Conservation (phyloP, 176 grass and related monocot species). For the Aechmea fasciata region DNA sequence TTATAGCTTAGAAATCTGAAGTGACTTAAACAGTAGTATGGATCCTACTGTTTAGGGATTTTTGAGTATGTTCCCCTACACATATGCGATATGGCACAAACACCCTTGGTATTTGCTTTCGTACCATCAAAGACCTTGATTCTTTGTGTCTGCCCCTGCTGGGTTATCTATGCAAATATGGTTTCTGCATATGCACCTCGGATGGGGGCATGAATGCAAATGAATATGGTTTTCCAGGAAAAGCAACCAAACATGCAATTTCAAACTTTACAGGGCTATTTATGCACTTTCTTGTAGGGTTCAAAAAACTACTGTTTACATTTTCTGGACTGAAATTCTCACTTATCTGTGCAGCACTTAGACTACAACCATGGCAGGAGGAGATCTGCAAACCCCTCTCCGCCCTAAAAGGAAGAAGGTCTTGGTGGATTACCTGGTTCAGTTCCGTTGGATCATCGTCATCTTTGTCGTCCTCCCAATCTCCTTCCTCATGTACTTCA, state of each 20-base stretch:
- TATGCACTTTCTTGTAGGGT: too few species aligned
- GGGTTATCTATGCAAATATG: too few species aligned
- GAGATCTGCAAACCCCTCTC: slow-evolving; percentile 45
- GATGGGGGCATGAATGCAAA: too few species aligned
- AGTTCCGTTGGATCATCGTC: slow-evolving; percentile 76
- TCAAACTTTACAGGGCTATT: too few species aligned
- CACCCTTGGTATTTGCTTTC: too few species aligned
- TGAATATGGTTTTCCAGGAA: too few species aligned
- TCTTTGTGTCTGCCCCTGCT: too few species aligned
- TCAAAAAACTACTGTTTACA: not conserved
- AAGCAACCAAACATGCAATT: too few species aligned
- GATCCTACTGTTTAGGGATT: not conserved
- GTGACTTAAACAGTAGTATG: not conserved
- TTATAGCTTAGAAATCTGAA: not conserved
- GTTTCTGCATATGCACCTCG: too few species aligned
- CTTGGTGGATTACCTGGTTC: slow-evolving; percentile 68
- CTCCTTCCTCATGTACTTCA: slow-evolving; percentile 61
- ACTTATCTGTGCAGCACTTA: slow-evolving; percentile 12
- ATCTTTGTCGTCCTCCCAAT: slow-evolving; percentile 75
- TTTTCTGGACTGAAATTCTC: not conserved
- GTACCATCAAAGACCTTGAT: too few species aligned
- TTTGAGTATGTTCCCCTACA: not conserved
- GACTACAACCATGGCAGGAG: slow-evolving; percentile 42
- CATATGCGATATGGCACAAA: too few species aligned
- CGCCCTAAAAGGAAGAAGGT: slow-evolving; percentile 61